A percentile compares a stretch with the other conserved stretches of the same genome.
Evolutionary conservation across 257 asterid genomes (phyloP).

Genomic region (Petunia secreta): DNA sequence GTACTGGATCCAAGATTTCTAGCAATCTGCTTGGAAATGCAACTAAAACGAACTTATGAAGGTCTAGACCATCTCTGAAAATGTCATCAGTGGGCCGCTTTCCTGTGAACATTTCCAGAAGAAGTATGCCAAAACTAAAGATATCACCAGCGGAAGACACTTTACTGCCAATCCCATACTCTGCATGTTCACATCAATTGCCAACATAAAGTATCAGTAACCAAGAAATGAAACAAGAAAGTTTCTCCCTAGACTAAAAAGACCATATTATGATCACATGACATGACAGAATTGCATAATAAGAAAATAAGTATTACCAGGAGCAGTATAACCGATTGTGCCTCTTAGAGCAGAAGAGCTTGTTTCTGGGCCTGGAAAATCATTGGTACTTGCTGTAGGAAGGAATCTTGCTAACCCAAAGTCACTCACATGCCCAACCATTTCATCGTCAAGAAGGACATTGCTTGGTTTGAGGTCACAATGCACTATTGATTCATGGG

Average conservation of each 20-base stretch:
- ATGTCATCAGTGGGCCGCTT: conserved; percentile 25
- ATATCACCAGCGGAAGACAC: conserved; percentile 20
- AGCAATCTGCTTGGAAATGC: not conserved
- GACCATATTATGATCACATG: not conserved
- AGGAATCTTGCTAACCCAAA: conserved; percentile 34
- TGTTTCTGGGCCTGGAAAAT: not conserved
- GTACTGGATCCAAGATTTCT: conserved; percentile 11
- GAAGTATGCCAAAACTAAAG: conserved; percentile 27
- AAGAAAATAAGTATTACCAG: not conserved
- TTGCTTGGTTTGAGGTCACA: conserved; percentile 5
- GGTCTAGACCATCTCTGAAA: conserved; percentile 22
- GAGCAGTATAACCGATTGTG: conserved; percentile 24
- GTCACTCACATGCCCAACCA: conserved; percentile 33
- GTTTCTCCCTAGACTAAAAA: not conserved
- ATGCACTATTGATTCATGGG: conserved; percentile 15
- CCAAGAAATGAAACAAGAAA: not conserved
- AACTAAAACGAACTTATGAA: not conserved
- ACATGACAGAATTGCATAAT: not conserved
- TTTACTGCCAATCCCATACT: conserved; percentile 25
- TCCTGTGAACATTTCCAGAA: conserved; percentile 30
- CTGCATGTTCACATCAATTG: conserved; percentile 11
- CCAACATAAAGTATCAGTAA: not conserved
- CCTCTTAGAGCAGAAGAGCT: conserved; percentile 16
- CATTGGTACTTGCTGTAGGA: not conserved
- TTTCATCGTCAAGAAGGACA: conserved; percentile 25